Percentiles rank a stretch among this genome's conserved stretches.
Conservation (phyloP, 2,329 filamentous ascomycete genomes). For the Pyrenophora teres region DNA sequence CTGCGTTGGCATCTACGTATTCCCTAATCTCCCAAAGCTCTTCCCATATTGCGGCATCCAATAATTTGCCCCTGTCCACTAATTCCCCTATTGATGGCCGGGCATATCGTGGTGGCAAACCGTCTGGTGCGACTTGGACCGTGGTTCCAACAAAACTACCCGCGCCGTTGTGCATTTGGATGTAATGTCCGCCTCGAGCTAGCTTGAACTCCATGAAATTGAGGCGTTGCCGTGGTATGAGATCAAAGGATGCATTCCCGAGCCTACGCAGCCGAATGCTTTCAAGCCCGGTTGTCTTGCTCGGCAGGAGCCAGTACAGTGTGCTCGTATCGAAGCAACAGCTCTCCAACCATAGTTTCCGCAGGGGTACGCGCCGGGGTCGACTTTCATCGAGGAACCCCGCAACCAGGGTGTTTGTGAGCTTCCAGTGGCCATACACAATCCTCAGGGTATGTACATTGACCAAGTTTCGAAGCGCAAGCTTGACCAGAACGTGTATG, state of each 20-base stretch:
- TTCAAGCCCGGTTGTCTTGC: conserved; percentile 44
- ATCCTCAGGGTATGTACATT: conserved; percentile 53
- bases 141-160: conserved; percentile 40
- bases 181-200: conserved; percentile 35
- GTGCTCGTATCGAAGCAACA: conserved; percentile 40
- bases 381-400: conserved; percentile 47
- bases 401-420: conserved; percentile 48
- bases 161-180: conserved; percentile 37
- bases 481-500: conserved; percentile 46
- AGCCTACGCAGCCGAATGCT: conserved; percentile 51
- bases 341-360: conserved; percentile 54
- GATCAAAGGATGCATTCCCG: conserved; percentile 31
- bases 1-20: conserved; percentile 23
- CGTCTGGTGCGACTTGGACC: conserved; percentile 24
- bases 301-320: conserved; percentile 16
- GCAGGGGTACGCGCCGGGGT: conserved; percentile 36
- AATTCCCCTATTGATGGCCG: conserved; percentile 17
- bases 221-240: conserved; percentile 21
- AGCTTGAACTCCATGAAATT: conserved; percentile 31
- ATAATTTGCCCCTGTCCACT: conserved; percentile 21
- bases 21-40: conserved; percentile 30
- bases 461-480: conserved; percentile 48
- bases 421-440: conserved; percentile 50
- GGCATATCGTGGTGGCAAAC: conserved; percentile 6
- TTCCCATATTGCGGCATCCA: conserved; percentile 36